Conservation (phyloP, 148 eudicot genomes). For the Persicaria maculosa region DNA sequence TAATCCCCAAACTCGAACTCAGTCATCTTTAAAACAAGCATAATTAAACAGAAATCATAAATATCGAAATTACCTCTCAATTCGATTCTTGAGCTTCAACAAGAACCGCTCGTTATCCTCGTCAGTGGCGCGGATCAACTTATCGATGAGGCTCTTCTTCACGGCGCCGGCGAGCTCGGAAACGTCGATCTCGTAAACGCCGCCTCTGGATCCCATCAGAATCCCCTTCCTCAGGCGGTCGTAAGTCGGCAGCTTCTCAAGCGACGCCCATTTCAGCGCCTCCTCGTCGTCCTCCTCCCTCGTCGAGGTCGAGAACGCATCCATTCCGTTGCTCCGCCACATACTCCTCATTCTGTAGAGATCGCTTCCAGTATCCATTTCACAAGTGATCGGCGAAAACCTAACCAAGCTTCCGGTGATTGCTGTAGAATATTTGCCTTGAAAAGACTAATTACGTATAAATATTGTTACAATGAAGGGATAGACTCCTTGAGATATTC, state of each 20-base stretch:
- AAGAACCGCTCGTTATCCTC: slow-evolving; percentile 8
- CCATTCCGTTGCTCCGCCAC: slow-evolving; percentile 6
- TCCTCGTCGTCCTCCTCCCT: slow-evolving; percentile 14
- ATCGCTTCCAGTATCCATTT: slow-evolving; percentile 8
- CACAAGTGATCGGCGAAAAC: neutral
- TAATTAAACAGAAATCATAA: neutral
- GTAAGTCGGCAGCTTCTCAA: slow-evolving; percentile 9
- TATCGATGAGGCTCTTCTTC: slow-evolving; percentile 12
- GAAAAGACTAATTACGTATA: neutral
- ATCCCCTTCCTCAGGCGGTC: slow-evolving; percentile 11
- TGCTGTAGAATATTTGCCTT: neutral
- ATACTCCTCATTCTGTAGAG: slow-evolving; percentile 5
- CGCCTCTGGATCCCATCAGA: slow-evolving; percentile 6
- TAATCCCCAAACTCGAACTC: too few species aligned
- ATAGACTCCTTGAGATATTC: too few species aligned
- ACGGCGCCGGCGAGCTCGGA: neutral
- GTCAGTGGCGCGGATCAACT: slow-evolving; percentile 8
- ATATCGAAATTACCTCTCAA: neutral
- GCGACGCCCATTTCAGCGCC: slow-evolving; percentile 13
- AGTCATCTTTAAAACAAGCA: neutral
- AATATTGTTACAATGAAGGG: too few species aligned
- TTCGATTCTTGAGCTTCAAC: slow-evolving; percentile 12
- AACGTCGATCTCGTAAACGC: slow-evolving; percentile 1
- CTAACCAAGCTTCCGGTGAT: neutral
- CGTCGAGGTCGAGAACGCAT: slow-evolving; percentile 5